These are phyloP conservation scores for Talaromyces sp. DNA, from an alignment of 2,329 filamentous ascomycete species.

Conservation along the genomic window DNA sequence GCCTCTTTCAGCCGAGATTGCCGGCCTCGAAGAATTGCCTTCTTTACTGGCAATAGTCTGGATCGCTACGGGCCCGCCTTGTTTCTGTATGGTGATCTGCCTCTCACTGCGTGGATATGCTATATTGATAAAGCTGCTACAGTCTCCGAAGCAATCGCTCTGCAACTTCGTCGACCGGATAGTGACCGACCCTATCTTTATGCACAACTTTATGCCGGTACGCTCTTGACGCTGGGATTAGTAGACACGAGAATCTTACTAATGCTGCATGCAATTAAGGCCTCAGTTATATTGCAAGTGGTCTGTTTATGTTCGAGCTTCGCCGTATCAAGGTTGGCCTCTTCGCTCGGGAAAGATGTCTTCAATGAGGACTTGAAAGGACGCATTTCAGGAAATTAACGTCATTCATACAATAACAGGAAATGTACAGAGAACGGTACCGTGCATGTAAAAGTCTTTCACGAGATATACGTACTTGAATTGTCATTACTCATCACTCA, in stretches of 20 bases:
- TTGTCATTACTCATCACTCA: neutral
- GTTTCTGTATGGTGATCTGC: neutral
- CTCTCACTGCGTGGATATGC: neutral
- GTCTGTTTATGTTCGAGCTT: neutral
- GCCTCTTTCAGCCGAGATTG: neutral
- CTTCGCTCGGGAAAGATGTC: neutral
- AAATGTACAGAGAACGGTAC: neutral
- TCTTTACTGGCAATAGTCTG: slow-evolving; percentile 5
- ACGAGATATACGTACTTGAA: neutral
- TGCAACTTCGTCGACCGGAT: neutral
- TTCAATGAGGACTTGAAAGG: neutral
- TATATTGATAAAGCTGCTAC: neutral
- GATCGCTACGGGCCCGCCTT: neutral
- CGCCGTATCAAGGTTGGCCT: neutral
- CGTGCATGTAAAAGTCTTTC: neutral
- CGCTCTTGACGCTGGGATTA: neutral
- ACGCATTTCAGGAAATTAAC: neutral
- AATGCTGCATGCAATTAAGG: neutral
- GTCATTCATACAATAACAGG: neutral
- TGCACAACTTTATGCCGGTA: neutral
- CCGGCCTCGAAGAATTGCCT: neutral
- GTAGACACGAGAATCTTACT: neutral
- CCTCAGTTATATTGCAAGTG: neutral
- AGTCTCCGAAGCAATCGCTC: neutral
- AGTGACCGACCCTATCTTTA: neutral